Percentiles rank a stretch among this genome's conserved stretches.
Evolutionary conservation across 768 basidiomycete genomes (phyloP).

Genomic region (Candolleomyces eurysporus): DNA sequence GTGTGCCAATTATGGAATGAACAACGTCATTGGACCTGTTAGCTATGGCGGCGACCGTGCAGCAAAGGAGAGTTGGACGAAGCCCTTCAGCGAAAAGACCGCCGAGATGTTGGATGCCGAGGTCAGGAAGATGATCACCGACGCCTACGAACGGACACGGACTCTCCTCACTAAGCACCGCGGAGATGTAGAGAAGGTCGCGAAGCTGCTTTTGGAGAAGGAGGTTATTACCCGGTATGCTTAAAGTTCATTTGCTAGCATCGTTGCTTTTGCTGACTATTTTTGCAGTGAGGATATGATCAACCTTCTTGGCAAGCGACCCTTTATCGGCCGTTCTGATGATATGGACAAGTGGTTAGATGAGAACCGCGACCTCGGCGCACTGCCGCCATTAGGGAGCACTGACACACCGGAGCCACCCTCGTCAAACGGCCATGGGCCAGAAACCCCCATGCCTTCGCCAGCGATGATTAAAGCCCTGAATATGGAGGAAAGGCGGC

Average conservation of each 20-base stretch:
- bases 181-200: constrained; percentile 92
- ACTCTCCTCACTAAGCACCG: constrained; percentile 77
- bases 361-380: constrained; percentile 64
- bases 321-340: constrained; percentile 73
- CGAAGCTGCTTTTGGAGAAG: constrained; percentile 85
- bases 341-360: constrained; percentile 99
- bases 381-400: constrained; percentile 62
- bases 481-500: constrained; percentile 19
- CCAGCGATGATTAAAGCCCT: constrained; percentile 41
- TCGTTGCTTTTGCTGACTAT: background rate
- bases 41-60: constrained; percentile 91
- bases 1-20: constrained; percentile 97
- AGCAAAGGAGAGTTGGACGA: constrained; percentile 86
- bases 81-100: constrained; percentile 98
- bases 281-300: constrained; percentile 81
- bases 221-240: constrained; percentile 90
- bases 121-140: constrained; percentile 95
- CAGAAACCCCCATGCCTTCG: constrained; percentile 44
- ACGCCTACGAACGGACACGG: constrained; percentile 81
- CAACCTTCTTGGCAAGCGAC: constrained; percentile 74
- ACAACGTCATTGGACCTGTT: constrained; percentile 89
- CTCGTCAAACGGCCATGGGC: constrained; percentile 1
- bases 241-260: background rate
- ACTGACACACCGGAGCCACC: constrained; percentile 27
- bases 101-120: constrained; percentile 89